Base-by-base conservation (phyloP, 2,329 filamentous ascomycete species). In the Rhynchosporium graminicola region DNA sequence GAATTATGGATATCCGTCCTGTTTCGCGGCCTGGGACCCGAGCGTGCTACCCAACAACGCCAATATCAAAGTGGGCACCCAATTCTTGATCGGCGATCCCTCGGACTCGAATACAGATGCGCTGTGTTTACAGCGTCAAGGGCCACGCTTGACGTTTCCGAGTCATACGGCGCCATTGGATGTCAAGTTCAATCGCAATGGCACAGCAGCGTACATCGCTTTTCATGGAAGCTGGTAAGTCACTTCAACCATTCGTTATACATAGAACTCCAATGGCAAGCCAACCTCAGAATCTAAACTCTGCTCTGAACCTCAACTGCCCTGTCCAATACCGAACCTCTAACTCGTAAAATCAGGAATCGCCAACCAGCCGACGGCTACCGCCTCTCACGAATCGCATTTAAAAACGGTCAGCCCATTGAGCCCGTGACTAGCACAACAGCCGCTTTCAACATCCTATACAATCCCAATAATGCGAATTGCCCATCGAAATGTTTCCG, bases 401-500 rank as follows among this genome's bases (percentile, higher is more conserved):
- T 84, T 65, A 52, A 50, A 15, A 63, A 74, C 48, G 82, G 82
- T 38, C 72, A 76, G 57, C 83, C 83, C 8, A 65, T 71, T 2
- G 74, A 74, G 7, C 61, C 72, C 4, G 57, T 71, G 15, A 71
- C 74, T 68, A 85, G 81, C 74, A 81, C 71, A 28, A 76, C 75
- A 28, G 79, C 82, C 4, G 76, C 80, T 8, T 74, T 76, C 6
- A 79, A 84, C 64, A 78, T 90, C 62, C 76, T 90, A 33, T 75
- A 77, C 59, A 88, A 87, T 67, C 67, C 75, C 1, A 79, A 88
- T 67, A 74, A 81, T 4, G 75, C 75, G 10, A 72, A 73, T 3
- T 89, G 87, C 63, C 85, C 84, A 0, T 75, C 76, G 47, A 70
- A 72, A 3, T 90, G 87, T 74, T 86, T 90, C 76, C 79, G 87